A percentile compares a stretch with the other conserved stretches of the same genome.
Conservation (phyloP, 2,329 filamentous ascomycete genomes). For the Aureobasidium vineae region DNA sequence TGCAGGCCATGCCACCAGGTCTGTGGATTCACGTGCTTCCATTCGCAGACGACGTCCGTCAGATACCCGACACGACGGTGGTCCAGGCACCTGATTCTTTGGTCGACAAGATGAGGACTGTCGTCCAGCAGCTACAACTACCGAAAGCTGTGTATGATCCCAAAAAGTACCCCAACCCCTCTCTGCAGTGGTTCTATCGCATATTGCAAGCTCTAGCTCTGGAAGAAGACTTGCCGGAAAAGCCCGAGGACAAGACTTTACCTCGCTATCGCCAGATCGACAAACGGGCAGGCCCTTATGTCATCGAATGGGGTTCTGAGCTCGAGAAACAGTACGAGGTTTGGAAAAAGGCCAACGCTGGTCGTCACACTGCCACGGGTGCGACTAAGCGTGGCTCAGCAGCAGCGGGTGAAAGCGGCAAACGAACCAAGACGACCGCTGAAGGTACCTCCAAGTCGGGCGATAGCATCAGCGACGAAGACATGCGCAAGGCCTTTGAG, state of each 20-base stretch:
- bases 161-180: conserved; percentile 76
- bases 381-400: conserved; percentile 46
- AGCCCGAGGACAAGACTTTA: conserved; percentile 72
- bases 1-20: conserved; percentile 73
- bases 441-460: conserved; percentile 31
- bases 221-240: conserved; percentile 81
- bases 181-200: conserved; percentile 94
- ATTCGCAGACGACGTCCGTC: conserved; percentile 82
- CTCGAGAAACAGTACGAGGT: conserved; percentile 60
- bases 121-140: conserved; percentile 83
- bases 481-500: conserved; percentile 47
- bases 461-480: conserved; percentile 43
- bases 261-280: conserved; percentile 86
- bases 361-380: conserved; percentile 45
- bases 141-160: conserved; percentile 84
- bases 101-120: conserved; percentile 75
- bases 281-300: conserved; percentile 77
- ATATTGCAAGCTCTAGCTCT: conserved; percentile 89
- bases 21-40: conserved; percentile 88
- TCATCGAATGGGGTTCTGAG: conserved; percentile 71
- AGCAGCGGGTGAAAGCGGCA: conserved; percentile 39
- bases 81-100: conserved; percentile 65
- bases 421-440: conserved; percentile 47
- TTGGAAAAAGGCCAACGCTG: conserved; percentile 38
- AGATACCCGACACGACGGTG: conserved; percentile 62